A percentile compares a stretch with the other conserved stretches of the same genome.
phyloP scores from a whole-genome alignment of 345 rosid genomes.

The Heritiera littoralis region DNA sequence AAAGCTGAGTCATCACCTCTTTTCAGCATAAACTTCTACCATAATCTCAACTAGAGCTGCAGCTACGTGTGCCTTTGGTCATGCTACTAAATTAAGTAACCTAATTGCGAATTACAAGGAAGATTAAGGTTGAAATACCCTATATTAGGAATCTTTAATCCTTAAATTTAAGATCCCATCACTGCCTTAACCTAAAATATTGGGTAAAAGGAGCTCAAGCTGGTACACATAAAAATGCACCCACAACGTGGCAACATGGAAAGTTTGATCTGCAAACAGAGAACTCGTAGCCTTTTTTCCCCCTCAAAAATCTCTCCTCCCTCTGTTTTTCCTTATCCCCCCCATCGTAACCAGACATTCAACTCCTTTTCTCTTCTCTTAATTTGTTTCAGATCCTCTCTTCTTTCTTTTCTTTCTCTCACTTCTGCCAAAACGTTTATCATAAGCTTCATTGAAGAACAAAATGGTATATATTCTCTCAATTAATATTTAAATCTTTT shows the following conservation, averaged over 20 bases:
- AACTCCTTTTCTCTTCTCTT: background rate
- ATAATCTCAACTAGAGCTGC: background rate
- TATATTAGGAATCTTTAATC: too few species aligned
- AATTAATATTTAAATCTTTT: background rate
- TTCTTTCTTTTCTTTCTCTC: background rate
- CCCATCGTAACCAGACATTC: background rate
- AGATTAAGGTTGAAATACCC: background rate
- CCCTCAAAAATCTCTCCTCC: constrained; percentile 36
- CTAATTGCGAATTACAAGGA: background rate
- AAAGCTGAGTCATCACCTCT: too few species aligned
- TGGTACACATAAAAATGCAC: too few species aligned
- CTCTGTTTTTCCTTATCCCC: background rate
- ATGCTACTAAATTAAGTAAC: too few species aligned
- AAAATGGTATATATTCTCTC: constrained; percentile 25
- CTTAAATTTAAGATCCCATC: too few species aligned
- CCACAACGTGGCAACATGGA: too few species aligned
- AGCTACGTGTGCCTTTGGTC: too few species aligned
- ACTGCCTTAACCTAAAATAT: too few species aligned
- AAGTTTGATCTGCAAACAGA: too few species aligned
- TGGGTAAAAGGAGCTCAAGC: too few species aligned
- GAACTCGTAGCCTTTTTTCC: constrained; percentile 17
- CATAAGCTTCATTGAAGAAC: background rate
- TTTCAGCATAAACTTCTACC: too few species aligned
- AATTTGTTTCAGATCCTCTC: background rate
- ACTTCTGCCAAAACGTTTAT: background rate